Evolutionary conservation across 2,329 filamentous ascomycete species (phyloP).

Genomic region (Sphaceloma murrayae): DNA sequence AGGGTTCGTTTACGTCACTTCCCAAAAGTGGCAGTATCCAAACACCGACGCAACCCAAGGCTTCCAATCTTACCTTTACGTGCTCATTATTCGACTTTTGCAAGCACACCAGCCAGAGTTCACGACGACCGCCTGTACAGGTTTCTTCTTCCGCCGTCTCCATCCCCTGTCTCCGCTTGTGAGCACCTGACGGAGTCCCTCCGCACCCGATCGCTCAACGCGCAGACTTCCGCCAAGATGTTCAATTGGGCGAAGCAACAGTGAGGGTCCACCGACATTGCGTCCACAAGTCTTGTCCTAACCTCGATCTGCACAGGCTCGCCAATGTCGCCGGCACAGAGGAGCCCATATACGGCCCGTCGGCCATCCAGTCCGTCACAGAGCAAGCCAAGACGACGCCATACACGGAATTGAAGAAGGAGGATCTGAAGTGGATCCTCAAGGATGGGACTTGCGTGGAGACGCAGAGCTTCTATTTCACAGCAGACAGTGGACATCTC

Average conservation of each 20-base stretch:
- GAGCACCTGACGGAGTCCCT: no score
- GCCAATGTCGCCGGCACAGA: conserved; percentile 84
- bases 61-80: background rate
- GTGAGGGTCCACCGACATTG: conserved; percentile 44
- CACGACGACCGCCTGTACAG: no score
- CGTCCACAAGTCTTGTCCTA: conserved; percentile 15
- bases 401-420: conserved; percentile 67
- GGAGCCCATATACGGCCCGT: conserved; percentile 88
- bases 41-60: conserved; percentile 5
- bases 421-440: conserved; percentile 73
- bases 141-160: no score
- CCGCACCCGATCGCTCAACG: background rate
- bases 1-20: conserved; percentile 11
- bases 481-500: conserved; percentile 64
- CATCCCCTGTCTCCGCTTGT: no score
- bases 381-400: conserved; percentile 68
- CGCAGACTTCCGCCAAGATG: conserved; percentile 43
- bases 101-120: background rate
- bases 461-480: conserved; percentile 89
- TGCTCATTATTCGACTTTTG: no score
- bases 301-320: conserved; percentile 34
- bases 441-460: conserved; percentile 84
- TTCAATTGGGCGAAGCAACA: conserved; percentile 93
- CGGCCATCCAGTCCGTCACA: conserved; percentile 76
- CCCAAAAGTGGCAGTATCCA: conserved; percentile 13